phyloP scores from a whole-genome alignment of 106 monocot genomes.

The Acanthochlamys bracteata region DNA sequence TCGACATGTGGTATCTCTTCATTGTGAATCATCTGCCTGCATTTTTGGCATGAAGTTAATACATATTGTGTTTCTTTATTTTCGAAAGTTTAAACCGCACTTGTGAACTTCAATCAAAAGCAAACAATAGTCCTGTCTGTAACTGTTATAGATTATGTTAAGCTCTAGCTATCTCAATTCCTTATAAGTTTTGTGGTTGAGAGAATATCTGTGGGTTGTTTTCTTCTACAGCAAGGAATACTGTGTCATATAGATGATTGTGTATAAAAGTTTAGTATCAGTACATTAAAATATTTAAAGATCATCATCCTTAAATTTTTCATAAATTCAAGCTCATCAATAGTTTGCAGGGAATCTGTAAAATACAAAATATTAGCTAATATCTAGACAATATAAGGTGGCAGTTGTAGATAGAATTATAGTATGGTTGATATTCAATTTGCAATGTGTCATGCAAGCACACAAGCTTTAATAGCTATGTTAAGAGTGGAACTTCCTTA shows the following conservation, averaged over 20 bases:
- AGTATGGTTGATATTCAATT: no score
- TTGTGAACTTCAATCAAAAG: slow-evolving; percentile 79
- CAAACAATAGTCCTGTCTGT: slow-evolving; percentile 92
- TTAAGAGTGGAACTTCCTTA: slow-evolving; percentile 71
- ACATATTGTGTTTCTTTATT: neutral
- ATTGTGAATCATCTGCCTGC: neutral
- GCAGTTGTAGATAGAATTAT: neutral
- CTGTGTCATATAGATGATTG: neutral
- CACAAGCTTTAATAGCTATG: slow-evolving; percentile 83
- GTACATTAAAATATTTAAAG: neutral
- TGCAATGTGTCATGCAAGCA: slow-evolving; percentile 37
- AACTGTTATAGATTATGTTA: slow-evolving; percentile 99
- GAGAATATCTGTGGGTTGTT: neutral
- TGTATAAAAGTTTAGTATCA: neutral
- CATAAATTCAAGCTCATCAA: no score
- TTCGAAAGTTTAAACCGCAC: slow-evolving; percentile 68
- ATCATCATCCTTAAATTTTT: no score
- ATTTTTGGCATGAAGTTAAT: neutral
- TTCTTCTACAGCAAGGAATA: neutral
- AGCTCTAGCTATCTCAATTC: neutral
- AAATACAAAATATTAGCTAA: neutral
- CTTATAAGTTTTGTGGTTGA: neutral
- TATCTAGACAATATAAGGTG: neutral
- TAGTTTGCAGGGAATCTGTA: no score
- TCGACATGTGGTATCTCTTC: neutral